Percentiles rank a stretch among this genome's conserved stretches.
Evolutionary conservation across 805 yeast genomes (phyloP).

Genomic region (Brettanomyces nanus): DNA sequence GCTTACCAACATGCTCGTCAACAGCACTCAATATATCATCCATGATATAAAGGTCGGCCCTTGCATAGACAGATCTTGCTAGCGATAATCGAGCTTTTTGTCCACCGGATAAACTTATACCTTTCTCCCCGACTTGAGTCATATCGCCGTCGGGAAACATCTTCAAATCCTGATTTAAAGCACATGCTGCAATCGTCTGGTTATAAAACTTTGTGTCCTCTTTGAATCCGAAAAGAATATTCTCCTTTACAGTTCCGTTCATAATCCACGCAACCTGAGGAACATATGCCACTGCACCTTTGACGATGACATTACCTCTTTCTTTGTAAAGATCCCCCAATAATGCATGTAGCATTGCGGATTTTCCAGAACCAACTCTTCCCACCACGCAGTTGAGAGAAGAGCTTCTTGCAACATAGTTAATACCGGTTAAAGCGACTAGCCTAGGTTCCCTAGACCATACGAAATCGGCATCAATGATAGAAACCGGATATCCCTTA

Average conservation of each 20-base stretch:
- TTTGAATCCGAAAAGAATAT: constrained; percentile 75
- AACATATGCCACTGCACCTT: constrained; percentile 78
- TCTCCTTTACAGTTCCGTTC: constrained; percentile 83
- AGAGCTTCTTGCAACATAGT: constrained; percentile 58
- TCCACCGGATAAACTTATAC: constrained; percentile 89
- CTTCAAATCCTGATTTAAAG: constrained; percentile 62
- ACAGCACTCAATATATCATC: constrained; percentile 93
- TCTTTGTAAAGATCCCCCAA: constrained; percentile 74
- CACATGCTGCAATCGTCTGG: constrained; percentile 76
- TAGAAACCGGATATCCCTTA: constrained; percentile 38
- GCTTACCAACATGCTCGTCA: constrained; percentile 87
- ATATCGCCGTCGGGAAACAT: constrained; percentile 75
- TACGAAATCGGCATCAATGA: constrained; percentile 58
- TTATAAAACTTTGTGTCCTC: constrained; percentile 72
- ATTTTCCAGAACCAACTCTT: constrained; percentile 82
- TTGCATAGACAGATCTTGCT: constrained; percentile 87
- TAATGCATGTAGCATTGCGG: constrained; percentile 67
- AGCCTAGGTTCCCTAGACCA: constrained; percentile 68
- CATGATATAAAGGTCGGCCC: constrained; percentile 77
- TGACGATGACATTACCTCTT: constrained; percentile 59
- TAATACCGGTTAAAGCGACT: constrained; percentile 54
- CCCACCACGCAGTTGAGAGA: constrained; percentile 81
- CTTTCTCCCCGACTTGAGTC: constrained; percentile 91
- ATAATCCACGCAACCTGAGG: constrained; percentile 92
- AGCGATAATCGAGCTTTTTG: constrained; percentile 87